Evolutionary conservation across 441 rosid species (phyloP), one percentile per base, ranked within the genome.

Genomic region (Melastoma candidum): DNA sequence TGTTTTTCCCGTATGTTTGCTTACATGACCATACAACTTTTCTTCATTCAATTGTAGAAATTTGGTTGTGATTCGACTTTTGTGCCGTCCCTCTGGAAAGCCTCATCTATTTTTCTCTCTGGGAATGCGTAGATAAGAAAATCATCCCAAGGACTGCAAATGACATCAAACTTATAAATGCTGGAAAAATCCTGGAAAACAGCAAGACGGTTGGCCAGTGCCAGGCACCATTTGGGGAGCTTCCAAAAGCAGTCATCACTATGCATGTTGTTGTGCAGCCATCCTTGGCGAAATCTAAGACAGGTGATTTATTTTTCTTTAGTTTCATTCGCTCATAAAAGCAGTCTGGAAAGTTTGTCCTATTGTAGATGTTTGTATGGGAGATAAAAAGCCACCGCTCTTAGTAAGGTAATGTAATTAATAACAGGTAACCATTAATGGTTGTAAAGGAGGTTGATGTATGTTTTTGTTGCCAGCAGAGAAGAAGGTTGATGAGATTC

Each of bases 201-300:
- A 68, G 52, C 70, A 85, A 72, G 85, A 92, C 89, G 7, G 89
- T 92, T 51, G 94, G 85, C 10, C 95, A 83, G 57, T 92, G 96
- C 71, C 82, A 65, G 64, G 76, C 54, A 56, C 96, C 89, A 3
- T 87, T 83, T 65, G 95, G 85, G 17, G 90, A 85, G 56, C 22
- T 87, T 66, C 75, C 81, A 8, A 72, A 70, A 49, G 85, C 79
- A 8, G 79, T 77, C 58, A 85, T 87, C 55, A 87, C 87, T 59
- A 92, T 92, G 98, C 98, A 92, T 58, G 96, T 92, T 58, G 96
- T 87, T 8, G 95, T 85, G 68, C 96, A 87, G 74, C 90, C 80
- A 49, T 68, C 95, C 60, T 55, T 76, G 56, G 67, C 80, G 1
- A 87, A 87, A 73, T 64, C 85, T 10, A 92, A 83, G 75, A 65